Conservation (phyloP, 345 rosid genomes). For the Moricandia moricandioides region DNA sequence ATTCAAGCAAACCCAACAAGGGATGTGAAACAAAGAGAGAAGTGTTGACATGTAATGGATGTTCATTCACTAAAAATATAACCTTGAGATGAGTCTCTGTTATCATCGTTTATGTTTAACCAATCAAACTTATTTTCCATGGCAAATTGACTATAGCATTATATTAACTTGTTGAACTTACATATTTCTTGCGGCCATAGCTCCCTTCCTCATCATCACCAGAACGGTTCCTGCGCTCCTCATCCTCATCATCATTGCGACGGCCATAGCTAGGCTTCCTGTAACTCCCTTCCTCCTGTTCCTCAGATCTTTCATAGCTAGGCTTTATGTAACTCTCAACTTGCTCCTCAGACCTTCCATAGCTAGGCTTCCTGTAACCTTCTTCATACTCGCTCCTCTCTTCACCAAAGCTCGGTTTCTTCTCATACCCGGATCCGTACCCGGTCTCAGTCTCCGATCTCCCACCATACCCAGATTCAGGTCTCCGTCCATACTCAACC, state of each 20-base stretch:
- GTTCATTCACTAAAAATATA: constrained; percentile 12
- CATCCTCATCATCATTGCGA: constrained; percentile 59
- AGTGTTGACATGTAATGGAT: background rate
- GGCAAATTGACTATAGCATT: background rate
- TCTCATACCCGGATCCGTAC: constrained; percentile 44
- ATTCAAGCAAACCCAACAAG: no score
- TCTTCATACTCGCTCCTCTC: constrained; percentile 34
- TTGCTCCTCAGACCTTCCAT: constrained; percentile 39
- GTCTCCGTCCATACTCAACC: constrained; percentile 31
- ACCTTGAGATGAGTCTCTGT: background rate
- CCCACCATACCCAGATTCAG: constrained; percentile 22
- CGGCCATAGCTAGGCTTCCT: constrained; percentile 38
- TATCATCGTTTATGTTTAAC: background rate
- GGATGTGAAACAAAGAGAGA: no score
- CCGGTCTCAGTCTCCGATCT: constrained; percentile 15
- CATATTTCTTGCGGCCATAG: constrained; percentile 88
- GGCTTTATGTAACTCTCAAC: constrained; percentile 29
- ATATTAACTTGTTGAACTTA: constrained; percentile 32
- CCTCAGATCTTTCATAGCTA: constrained; percentile 20
- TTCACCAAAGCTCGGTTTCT: constrained; percentile 26
- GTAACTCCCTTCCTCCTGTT: background rate
- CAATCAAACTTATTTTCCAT: background rate
- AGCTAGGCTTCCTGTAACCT: constrained; percentile 36
- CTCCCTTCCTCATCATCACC: constrained; percentile 57
- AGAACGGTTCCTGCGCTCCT: constrained; percentile 42